Percentiles rank a stretch among this genome's conserved stretches.
Conservation (phyloP, 1,139 yeast genomes). For the Meyerozyma elateridarum region DNA sequence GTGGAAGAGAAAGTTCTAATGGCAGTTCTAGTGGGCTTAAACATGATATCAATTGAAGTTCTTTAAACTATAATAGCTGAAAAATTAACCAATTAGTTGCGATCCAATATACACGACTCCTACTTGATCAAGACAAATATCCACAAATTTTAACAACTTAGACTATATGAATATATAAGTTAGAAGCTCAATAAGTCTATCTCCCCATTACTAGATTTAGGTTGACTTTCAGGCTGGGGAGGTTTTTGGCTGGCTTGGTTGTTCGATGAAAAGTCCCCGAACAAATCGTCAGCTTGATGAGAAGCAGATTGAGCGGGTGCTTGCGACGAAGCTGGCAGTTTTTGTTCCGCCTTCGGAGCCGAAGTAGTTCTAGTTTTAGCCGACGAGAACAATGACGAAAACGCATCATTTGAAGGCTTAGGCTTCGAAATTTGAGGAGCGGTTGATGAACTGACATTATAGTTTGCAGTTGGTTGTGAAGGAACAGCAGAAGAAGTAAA, state of each 20-base stretch:
- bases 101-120: background rate
- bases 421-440: conserved; percentile 25
- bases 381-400: conserved; percentile 71
- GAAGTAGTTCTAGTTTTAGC: conserved; percentile 42
- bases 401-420: conserved; percentile 58
- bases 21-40: conserved; percentile 12
- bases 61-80: too few relatives aligned
- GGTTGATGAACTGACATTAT: conserved; percentile 13
- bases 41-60: too few relatives aligned
- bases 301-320: conserved; percentile 11
- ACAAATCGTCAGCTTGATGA: conserved; percentile 20
- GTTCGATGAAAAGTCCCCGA: conserved; percentile 21
- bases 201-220: conserved; percentile 20
- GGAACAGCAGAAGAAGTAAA: background rate
- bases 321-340: conserved; percentile 8
- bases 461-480: conserved; percentile 18
- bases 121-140: too few relatives aligned
- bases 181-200: conserved; percentile 43
- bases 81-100: conserved; percentile 1
- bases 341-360: conserved; percentile 10
- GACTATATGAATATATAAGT: background rate
- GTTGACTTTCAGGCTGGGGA: conserved; percentile 12
- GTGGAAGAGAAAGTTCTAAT: conserved; percentile 37
- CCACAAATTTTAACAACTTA: too few relatives aligned
- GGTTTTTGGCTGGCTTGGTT: conserved; percentile 7